Evolutionary conservation across 1,284 basidiomycete genomes (phyloP), one percentile per base, ranked within the genome.

Genomic region (Marasmius tenuissimus): DNA sequence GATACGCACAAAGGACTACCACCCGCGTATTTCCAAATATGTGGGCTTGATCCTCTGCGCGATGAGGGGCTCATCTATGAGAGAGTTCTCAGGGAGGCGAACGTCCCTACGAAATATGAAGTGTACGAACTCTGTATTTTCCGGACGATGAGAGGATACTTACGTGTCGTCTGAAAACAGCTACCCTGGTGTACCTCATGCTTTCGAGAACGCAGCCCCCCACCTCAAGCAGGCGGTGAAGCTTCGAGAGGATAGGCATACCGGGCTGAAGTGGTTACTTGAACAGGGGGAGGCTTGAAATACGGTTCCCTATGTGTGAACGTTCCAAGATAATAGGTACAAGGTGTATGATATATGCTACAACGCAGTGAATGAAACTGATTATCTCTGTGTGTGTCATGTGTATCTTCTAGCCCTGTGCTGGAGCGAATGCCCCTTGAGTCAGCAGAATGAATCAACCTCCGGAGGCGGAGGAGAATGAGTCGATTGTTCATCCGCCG

Each of bases 41-140:
- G 60, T 60, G 63, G 63, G 35, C 58, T 61, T 2, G 63, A 64
- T 50, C 63, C 63, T 18, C 47, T 64, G 42, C 63, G 63, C 18
- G 63, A 64, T 42, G 63, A 64, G 42, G 63, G 60, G 0, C 39
- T 64, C 14, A 53, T 64, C 3, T 64, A 64, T 45, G 60, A 61
- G 51, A 58, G 56, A n/a, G 47, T 64, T 33, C 38, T 64, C 45
- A 40, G 52, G 50, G 57, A 61, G 40, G 14, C 35, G 10, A 40
- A 57, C 4, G 53, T 65, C 16, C 38, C 27, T 38, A 54, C 58
- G 37, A 62, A 58, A 51, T 20, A 62, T 20, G 58, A 62, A 22
- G 53, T 65, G 63, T 65, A 59, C 16, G 63, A 5, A 35, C 12
- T 7, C 22, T 33, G n/a, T 27, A 37, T 33, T 16, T 18, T 8